Percentiles rank a stretch among this genome's conserved stretches.
phyloP scores from a whole-genome alignment of 1,284 basidiomycete genomes.

The Cystobasidium sp. region DNA sequence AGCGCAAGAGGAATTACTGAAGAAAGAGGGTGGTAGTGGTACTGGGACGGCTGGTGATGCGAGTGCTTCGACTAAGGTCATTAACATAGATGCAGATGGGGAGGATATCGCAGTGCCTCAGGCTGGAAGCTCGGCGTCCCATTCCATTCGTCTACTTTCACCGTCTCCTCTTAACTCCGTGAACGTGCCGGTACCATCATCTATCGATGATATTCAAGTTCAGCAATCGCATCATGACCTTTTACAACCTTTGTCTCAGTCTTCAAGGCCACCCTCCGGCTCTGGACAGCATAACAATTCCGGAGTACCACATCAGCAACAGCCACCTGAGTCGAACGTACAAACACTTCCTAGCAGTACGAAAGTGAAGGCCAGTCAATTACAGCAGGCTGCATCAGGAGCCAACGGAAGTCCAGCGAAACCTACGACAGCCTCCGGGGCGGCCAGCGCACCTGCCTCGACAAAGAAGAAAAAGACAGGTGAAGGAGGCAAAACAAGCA shows the following conservation, averaged over 20 bases:
- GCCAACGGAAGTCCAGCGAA: neutral
- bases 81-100: constrained; percentile 49
- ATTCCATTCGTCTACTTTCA: constrained; percentile 5
- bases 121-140: constrained; percentile 31
- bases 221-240: neutral
- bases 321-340: neutral
- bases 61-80: too few species aligned
- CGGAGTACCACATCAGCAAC: neutral
- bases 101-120: constrained; percentile 53
- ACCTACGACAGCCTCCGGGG: neutral
- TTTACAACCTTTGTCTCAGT: constrained; percentile 7
- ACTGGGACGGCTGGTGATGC: neutral
- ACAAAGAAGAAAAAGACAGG: constrained; percentile 35
- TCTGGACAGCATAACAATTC: neutral
- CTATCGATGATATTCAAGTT: constrained; percentile 18
- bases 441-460: neutral
- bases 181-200: constrained; percentile 5
- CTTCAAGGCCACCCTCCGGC: neutral
- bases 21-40: neutral
- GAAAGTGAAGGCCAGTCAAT: constrained; percentile 5
- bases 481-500: constrained; percentile 25
- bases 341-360: neutral
- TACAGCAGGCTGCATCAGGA: neutral
- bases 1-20: constrained; percentile 46
- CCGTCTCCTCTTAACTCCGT: constrained; percentile 17